Base-by-base conservation (phyloP, 2,329 filamentous ascomycete species). In the Fusarium torulosum region DNA sequence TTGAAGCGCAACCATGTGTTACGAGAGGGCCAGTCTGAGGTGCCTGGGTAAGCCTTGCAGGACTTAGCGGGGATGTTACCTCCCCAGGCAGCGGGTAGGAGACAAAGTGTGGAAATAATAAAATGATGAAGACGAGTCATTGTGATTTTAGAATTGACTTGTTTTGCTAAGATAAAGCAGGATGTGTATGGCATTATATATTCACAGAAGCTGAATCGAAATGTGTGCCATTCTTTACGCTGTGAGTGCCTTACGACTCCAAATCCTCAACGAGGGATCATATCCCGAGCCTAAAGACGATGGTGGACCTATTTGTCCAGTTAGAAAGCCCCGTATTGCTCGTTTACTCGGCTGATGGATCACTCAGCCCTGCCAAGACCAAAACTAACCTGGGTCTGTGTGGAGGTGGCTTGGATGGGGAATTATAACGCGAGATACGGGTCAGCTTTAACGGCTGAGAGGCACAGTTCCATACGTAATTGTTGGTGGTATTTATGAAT, bases 41-140 rank as follows among this genome's bases (percentile, higher is more conserved):
- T 79, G 20, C 78, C 79, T 3, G 83, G 84, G 44, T 80, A 82
- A 3, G 82, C 77, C 72, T 85, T 86, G 75, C 84, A 86, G 4
- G 53, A 44, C 21, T 17, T 56, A 7, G 17, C 5, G 10, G 67
- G 33, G 7, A 57, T 17, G 27, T 23, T 40, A 1, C 29, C 41
- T 8, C 43, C 67, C 13, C 46, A 37, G 6, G 41, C 35, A 4
- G 51, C 23, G n/a, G 53, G 51, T 4, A 56, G 6, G 2, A 61
- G 25, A 13, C 37, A 54, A 1, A 53, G 43, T 11, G 59, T 11
- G n/a, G 57, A 57, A 7, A 72, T 7, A 4, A 69, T 3, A 1
- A 58, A 5, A 1, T 54, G 19, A 6, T 23, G 8, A 1, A 70
- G 17, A 19, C 14, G 38, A 35, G 50, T 15, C 71, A 73, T 73